Conservation (phyloP, 192 early-diverging fungal genomes). For the Backusella tuberculispora region DNA sequence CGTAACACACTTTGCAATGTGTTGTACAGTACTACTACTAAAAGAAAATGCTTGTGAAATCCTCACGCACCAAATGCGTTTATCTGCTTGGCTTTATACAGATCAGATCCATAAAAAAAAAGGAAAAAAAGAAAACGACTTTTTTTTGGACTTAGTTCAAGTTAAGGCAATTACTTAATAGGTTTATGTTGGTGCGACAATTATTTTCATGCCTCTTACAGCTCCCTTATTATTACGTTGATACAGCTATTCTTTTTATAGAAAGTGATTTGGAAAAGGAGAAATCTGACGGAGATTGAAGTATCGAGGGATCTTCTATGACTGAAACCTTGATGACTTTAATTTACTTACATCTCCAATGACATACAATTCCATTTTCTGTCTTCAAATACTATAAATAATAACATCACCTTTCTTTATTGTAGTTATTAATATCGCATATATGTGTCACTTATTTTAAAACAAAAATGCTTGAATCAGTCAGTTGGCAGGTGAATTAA, state of each 20-base stretch:
- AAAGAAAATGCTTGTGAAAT: background rate
- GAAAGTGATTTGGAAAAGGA: conserved; percentile 4
- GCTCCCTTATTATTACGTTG: background rate
- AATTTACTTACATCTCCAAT: background rate
- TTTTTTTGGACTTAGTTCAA: background rate
- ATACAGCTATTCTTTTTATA: background rate
- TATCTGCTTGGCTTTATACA: background rate
- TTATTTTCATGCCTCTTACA: background rate
- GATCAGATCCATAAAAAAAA: background rate
- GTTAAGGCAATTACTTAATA: background rate
- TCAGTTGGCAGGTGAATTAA: background rate
- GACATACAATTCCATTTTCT: background rate
- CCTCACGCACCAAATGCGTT: background rate
- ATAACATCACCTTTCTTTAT: background rate
- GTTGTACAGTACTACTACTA: background rate
- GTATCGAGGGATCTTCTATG: background rate
- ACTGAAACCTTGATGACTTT: background rate
- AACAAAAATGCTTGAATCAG: background rate
- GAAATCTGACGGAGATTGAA: background rate
- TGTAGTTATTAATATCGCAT: background rate
- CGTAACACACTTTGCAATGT: conserved; percentile 2
- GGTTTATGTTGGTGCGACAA: background rate
- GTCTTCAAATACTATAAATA: background rate
- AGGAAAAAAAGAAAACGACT: background rate
- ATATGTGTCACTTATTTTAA: background rate